A percentile compares a stretch with the other conserved stretches of the same genome.
Evolutionary conservation across 2,329 filamentous ascomycete genomes (phyloP).

Genomic region (Aspergillus floridensis): DNA sequence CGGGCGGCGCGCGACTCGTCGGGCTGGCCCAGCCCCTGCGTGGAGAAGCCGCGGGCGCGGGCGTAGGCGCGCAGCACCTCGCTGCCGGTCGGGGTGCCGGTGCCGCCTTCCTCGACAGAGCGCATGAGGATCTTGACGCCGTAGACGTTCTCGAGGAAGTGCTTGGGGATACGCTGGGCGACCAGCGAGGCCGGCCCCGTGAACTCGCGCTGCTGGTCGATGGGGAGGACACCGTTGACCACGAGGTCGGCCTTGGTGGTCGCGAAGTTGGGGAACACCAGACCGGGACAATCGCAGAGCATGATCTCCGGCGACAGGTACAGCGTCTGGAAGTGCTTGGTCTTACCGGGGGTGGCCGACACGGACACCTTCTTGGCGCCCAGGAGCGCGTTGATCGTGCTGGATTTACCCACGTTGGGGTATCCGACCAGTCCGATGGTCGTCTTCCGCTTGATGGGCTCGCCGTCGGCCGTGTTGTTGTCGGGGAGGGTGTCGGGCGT

Average conservation of each 20-base stretch:
- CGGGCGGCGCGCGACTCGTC: constrained; percentile 91
- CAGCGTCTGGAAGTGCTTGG: constrained; percentile 98
- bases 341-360: constrained; percentile 95
- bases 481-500: constrained; percentile 54
- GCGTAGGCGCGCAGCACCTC: constrained; percentile 87
- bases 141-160: constrained; percentile 88
- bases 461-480: constrained; percentile 46
- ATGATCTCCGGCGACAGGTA: constrained; percentile 86
- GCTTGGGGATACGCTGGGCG: constrained; percentile 77
- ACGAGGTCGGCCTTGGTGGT: constrained; percentile 95
- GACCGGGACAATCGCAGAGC: constrained; percentile 95
- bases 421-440: constrained; percentile 94
- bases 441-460: constrained; percentile 60
- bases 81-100: constrained; percentile 76
- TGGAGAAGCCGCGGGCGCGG: constrained; percentile 83
- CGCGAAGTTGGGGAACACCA: constrained; percentile 97
- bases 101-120: constrained; percentile 87
- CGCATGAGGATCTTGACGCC: constrained; percentile 83
- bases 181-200: constrained; percentile 82
- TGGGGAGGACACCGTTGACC: constrained; percentile 89
- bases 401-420: constrained; percentile 98
- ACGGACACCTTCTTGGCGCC: constrained; percentile 98
- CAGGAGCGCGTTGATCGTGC: constrained; percentile 97
- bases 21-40: constrained; percentile 82
- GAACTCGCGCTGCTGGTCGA: constrained; percentile 93